A percentile compares a stretch with the other conserved stretches of the same genome.
Conservation (phyloP, 768 basidiomycete species). For the Clathrus columnatus region DNA sequence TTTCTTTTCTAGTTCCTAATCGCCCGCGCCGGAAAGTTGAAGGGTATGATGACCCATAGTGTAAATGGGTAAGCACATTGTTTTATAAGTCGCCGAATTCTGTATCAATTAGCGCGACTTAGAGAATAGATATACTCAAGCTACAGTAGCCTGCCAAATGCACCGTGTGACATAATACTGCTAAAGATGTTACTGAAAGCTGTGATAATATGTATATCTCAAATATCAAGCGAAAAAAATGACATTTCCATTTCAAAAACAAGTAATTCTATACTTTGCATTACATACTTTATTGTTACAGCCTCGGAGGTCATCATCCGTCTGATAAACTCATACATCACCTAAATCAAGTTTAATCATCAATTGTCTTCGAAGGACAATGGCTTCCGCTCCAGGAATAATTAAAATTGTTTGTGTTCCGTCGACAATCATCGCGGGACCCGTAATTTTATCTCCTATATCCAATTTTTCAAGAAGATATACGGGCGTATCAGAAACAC, state of each 20-base stretch:
- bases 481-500: slow-evolving; percentile 73
- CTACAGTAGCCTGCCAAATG: too few species aligned
- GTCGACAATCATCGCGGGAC: slow-evolving; percentile 93
- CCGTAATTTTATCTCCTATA: slow-evolving; percentile 63
- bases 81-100: too few species aligned
- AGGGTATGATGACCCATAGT: slow-evolving; percentile 58
- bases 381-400: slow-evolving; percentile 59
- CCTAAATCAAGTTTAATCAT: slow-evolving; percentile 34
- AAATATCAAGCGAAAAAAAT: too few species aligned
- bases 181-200: too few species aligned
- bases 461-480: slow-evolving; percentile 58
- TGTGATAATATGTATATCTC: too few species aligned
- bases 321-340: background rate
- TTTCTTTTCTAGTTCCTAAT: slow-evolving; percentile 46
- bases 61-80: background rate
- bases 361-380: slow-evolving; percentile 63
- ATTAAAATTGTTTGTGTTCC: slow-evolving; percentile 92
- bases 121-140: too few species aligned
- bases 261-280: too few species aligned
- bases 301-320: too few species aligned
- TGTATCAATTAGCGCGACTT: too few species aligned
- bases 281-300: too few species aligned
- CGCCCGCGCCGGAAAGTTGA: slow-evolving; percentile 57
- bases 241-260: too few species aligned
- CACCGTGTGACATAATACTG: too few species aligned